These are phyloP conservation scores for Pseudogymnoascus sp. DNA, from an alignment of 2,329 filamentous ascomycete species.

Conservation along the genomic window DNA sequence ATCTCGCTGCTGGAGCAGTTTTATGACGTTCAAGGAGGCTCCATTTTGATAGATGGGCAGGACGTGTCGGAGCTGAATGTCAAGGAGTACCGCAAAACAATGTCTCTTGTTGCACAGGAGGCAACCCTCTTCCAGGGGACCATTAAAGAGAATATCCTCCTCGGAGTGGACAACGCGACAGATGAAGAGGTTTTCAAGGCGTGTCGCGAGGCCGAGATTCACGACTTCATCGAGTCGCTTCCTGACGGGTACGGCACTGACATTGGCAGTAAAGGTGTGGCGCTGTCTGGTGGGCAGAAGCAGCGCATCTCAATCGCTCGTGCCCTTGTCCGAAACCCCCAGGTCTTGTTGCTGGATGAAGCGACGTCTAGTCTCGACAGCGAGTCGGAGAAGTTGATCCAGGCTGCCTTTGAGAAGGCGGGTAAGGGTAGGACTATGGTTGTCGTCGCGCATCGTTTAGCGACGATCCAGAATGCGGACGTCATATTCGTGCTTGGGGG, in stretches of 20 bases:
- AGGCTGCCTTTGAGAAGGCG: constrained; percentile 59
- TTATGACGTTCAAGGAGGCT: constrained; percentile 58
- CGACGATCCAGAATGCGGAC: constrained; percentile 70
- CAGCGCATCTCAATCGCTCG: constrained; percentile 48
- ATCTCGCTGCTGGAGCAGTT: constrained; percentile 55
- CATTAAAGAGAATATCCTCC: constrained; percentile 60
- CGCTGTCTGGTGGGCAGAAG: constrained; percentile 46
- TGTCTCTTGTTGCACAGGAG: constrained; percentile 69
- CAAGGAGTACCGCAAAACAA: constrained; percentile 50
- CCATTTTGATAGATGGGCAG: constrained; percentile 54
- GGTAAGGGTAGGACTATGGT: constrained; percentile 56
- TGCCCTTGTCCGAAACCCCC: constrained; percentile 43
- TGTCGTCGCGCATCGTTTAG: constrained; percentile 68
- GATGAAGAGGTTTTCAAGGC: constrained; percentile 37
- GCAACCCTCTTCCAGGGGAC: constrained; percentile 61
- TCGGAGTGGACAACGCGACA: constrained; percentile 44
- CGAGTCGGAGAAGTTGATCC: constrained; percentile 47
- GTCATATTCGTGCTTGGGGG: constrained; percentile 68
- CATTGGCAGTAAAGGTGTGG: constrained; percentile 37
- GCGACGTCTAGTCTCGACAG: constrained; percentile 49
- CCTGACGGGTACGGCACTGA: constrained; percentile 42
- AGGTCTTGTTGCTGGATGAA: constrained; percentile 49
- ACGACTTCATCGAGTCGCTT: constrained; percentile 43
- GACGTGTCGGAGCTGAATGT: constrained; percentile 52
- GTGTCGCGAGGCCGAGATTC: constrained; percentile 42